Evolutionary conservation across 768 basidiomycete genomes (phyloP).

Genomic region (Calocera cornea): DNA sequence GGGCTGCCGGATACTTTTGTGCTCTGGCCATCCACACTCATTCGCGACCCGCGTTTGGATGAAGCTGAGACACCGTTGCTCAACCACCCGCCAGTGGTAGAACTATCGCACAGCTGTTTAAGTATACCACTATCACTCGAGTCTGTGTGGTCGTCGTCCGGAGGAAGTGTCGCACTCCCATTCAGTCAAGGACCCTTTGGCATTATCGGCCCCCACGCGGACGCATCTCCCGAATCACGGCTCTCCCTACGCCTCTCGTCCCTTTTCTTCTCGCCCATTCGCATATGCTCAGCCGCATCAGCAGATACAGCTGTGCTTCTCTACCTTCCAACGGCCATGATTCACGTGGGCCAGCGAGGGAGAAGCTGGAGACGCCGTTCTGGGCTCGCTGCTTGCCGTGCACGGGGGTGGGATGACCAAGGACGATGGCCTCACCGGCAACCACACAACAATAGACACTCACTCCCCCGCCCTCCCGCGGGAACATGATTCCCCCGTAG

Average conservation of each 20-base stretch:
- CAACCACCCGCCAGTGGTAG: too few relatives aligned
- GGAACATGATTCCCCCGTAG: too few relatives aligned
- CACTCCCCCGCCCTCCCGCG: not conserved
- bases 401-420: not conserved
- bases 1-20: not conserved
- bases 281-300: not conserved
- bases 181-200: not conserved
- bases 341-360: too few relatives aligned
- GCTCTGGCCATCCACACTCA: not conserved
- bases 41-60: not conserved
- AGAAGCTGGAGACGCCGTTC: not conserved
- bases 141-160: too few relatives aligned
- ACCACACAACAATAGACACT: too few relatives aligned
- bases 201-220: not conserved
- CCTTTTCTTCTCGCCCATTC: slow-evolving; percentile 1
- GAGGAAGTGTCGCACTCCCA: too few relatives aligned
- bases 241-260: not conserved
- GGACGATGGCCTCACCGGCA: not conserved
- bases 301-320: not conserved
- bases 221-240: not conserved
- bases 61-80: not conserved
- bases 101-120: too few relatives aligned
- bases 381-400: not conserved
- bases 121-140: too few relatives aligned
- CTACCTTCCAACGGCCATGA: not conserved